A percentile compares a stretch with the other conserved stretches of the same genome.
Conservation (phyloP, 495 filamentous ascomycete genomes). For the Penicillium argentinense region DNA sequence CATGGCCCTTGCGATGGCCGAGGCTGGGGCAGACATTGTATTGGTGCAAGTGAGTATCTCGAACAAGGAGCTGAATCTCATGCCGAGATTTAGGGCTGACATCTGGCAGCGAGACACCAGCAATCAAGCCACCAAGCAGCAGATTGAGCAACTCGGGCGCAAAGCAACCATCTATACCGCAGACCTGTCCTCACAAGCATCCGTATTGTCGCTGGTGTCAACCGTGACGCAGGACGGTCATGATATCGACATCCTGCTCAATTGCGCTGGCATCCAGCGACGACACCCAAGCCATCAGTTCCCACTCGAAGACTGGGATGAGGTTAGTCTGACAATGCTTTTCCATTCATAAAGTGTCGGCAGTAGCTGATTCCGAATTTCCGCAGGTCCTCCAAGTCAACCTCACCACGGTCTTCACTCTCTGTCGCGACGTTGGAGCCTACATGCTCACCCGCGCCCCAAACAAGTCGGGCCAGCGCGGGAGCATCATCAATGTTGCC, state of each 20-base stretch:
- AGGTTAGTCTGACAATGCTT: slow-evolving; percentile 32
- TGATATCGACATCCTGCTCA: slow-evolving; percentile 69
- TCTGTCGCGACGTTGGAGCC: slow-evolving; percentile 74
- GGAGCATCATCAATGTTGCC: slow-evolving; percentile 79
- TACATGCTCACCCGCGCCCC: slow-evolving; percentile 68
- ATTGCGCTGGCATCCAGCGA: slow-evolving; percentile 83
- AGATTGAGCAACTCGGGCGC: slow-evolving; percentile 65
- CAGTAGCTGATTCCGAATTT: too few relatives aligned
- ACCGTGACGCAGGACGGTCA: slow-evolving; percentile 59
- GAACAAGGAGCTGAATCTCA: too few relatives aligned
- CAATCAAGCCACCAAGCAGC: slow-evolving; percentile 53
- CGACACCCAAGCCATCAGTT: slow-evolving; percentile 71
- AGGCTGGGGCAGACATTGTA: slow-evolving; percentile 81
- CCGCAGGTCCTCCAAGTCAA: slow-evolving; percentile 74
- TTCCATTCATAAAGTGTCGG: too few relatives aligned
- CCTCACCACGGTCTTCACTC: slow-evolving; percentile 70
- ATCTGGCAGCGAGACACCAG: slow-evolving; percentile 52
- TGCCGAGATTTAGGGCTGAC: slow-evolving; percentile 1
- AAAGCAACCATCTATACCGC: slow-evolving; percentile 66
- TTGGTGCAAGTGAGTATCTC: slow-evolving; percentile 63
- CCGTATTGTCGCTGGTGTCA: slow-evolving; percentile 59
- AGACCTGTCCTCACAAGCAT: slow-evolving; percentile 62
- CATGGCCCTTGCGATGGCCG: slow-evolving; percentile 75
- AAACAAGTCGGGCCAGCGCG: slow-evolving; percentile 46
- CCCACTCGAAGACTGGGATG: slow-evolving; percentile 71